Base-by-base conservation (phyloP, 148 eudicot species). In the Fallopia convolvulus region DNA sequence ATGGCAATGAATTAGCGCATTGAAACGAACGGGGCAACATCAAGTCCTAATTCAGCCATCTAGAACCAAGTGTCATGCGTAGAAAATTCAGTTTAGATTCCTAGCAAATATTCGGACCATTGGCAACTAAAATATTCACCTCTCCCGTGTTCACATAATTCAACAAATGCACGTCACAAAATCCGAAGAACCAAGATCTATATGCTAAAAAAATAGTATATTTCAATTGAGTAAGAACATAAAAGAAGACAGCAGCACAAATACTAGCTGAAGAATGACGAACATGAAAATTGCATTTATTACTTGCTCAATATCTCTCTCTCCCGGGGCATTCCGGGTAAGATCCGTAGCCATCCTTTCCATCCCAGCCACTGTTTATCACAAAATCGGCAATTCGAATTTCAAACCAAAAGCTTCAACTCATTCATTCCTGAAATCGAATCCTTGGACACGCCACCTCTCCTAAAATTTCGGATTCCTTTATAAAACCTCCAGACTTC, bases 231-330 rank as follows among this genome's bases (percentile, higher is more conserved):
- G 42, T 39, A 68, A 17, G 32, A 65, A 17, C 32, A 65, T 65
- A 65, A 65, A 60, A 23, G 1, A 60, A 26, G 33, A n/a, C 68
- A 60, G 26, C 68, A 60, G 70, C 10, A 65, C 70, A 65, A 30
- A 30, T 30, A 65, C 40, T 65, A 65, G 10, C 32, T 65, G 70
- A 65, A 65, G 32, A 4, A 73, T n/a, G 66, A 76, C 63, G 4
- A 13, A 76, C 20, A 42, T 46, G 20, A 78, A 49, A 77, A 55
- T 2, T 21, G 12, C 18, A 63, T 13, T 73, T 13, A 70, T 76
- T 83, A 91, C 96, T 91, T 91, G 96, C 83, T 91, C 96, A 70
- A 82, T 82, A 79, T 91, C 96, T 42, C 96, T 81, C 80, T 91
- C 96, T 5, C 81, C 86, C 0, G 86, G 77, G 41, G 89, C 89